phyloP scores from a whole-genome alignment of 2,329 filamentous ascomycete species.

The Botryotinia convoluta region DNA sequence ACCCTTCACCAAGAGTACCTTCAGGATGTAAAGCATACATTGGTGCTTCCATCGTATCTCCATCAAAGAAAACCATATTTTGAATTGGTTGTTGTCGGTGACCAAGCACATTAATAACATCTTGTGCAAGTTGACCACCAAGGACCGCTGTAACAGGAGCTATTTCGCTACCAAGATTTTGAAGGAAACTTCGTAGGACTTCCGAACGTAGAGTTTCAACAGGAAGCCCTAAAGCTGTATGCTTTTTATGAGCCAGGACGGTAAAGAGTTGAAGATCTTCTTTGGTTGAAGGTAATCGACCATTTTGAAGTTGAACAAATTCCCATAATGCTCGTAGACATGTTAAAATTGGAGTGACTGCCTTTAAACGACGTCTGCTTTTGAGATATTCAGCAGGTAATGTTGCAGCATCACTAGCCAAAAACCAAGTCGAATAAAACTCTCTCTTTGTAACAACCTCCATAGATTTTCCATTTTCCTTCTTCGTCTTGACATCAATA shows the following conservation, averaged over 20 bases:
- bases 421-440: conserved; percentile 79
- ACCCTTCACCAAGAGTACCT: conserved; percentile 50
- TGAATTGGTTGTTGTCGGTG: conserved; percentile 92
- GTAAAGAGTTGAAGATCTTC: conserved; percentile 76
- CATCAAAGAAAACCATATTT: conserved; percentile 91
- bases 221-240: conserved; percentile 70
- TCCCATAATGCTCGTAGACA: conserved; percentile 90
- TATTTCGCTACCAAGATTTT: conserved; percentile 81
- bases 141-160: conserved; percentile 85
- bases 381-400: conserved; percentile 68
- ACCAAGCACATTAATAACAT: conserved; percentile 94
- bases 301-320: conserved; percentile 62
- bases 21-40: conserved; percentile 81
- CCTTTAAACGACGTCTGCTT: conserved; percentile 65
- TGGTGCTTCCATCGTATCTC: conserved; percentile 71
- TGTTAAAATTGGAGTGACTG: conserved; percentile 80
- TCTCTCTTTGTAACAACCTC: conserved; percentile 93
- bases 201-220: conserved; percentile 64
- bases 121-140: conserved; percentile 87
- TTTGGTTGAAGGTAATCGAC: conserved; percentile 54
- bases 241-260: conserved; percentile 71
- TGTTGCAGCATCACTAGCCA: conserved; percentile 74
- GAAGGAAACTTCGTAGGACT: conserved; percentile 78
- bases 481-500: conserved; percentile 66
- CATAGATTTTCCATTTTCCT: conserved; percentile 66